These are phyloP conservation scores for Beta lomatogona DNA, from an alignment of 179 eudicot species.

Conservation along the genomic window DNA sequence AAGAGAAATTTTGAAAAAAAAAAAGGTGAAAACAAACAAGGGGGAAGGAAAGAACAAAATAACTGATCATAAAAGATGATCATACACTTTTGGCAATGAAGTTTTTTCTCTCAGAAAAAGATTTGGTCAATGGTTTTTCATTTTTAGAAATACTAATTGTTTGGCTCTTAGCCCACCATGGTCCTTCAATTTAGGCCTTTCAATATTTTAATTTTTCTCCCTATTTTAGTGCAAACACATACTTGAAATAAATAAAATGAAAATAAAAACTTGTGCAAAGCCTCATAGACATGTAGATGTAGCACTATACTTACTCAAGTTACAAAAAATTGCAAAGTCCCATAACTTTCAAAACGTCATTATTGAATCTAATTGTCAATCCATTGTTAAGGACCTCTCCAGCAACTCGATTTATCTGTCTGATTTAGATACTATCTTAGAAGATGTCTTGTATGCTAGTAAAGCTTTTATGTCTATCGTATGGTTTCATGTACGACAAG, in stretches of 20 bases:
- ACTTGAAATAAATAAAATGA: not conserved
- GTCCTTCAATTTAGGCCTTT: slow-evolving; percentile 35
- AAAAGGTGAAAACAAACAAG: not conserved
- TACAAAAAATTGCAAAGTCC: too few species aligned
- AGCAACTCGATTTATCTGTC: too few species aligned
- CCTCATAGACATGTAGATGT: too few species aligned
- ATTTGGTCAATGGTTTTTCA: slow-evolving; percentile 28
- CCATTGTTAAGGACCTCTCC: too few species aligned
- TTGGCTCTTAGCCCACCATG: slow-evolving; percentile 27
- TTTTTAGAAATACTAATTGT: slow-evolving; percentile 38
- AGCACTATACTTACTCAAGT: too few species aligned
- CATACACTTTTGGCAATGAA: slow-evolving; percentile 19
- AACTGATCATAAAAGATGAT: slow-evolving; percentile 16
- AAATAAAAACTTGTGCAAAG: not conserved
- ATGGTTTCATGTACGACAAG: too few species aligned
- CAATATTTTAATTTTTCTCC: slow-evolving; percentile 8
- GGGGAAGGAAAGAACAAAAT: not conserved
- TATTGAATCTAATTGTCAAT: too few species aligned
- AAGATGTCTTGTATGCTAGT: too few species aligned
- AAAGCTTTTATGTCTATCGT: too few species aligned
- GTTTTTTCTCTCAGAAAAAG: slow-evolving; percentile 18
- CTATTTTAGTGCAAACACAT: slow-evolving; percentile 20
- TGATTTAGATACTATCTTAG: too few species aligned
- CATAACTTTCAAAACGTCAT: too few species aligned
- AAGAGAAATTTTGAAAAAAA: not conserved